Conservation (phyloP, 331 rosid species). For the Prunus yedoensis region DNA sequence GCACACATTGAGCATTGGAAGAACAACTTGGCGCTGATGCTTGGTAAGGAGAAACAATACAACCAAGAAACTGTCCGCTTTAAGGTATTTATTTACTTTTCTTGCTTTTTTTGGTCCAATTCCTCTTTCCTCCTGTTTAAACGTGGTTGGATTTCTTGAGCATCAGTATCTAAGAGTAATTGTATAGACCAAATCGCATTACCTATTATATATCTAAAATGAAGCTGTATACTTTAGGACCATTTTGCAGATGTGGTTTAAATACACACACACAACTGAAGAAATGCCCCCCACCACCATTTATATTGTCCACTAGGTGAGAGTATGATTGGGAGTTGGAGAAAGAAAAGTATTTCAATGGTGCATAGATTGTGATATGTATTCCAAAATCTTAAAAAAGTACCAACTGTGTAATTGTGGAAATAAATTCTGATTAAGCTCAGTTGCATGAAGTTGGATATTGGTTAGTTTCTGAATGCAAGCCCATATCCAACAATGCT, state of each 20-base stretch:
- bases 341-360: not conserved
- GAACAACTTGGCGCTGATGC: slow-evolving; percentile 78
- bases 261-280: no score
- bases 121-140: no score
- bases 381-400: not conserved
- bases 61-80: slow-evolving; percentile 78
- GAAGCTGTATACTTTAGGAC: not conserved
- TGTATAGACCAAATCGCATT: not conserved
- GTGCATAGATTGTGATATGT: not conserved
- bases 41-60: slow-evolving; percentile 91
- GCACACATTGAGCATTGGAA: slow-evolving; percentile 82
- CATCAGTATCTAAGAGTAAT: not conserved
- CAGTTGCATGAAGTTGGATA: not conserved
- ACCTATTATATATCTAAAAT: not conserved
- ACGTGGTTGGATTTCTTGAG: not conserved
- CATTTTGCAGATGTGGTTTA: not conserved
- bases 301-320: not conserved
- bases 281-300: not conserved
- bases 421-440: not conserved
- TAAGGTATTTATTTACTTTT: slow-evolving; percentile 47
- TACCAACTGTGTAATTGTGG: not conserved
- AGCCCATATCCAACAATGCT: not conserved
- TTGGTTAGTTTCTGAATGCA: not conserved
- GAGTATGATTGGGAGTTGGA: not conserved
- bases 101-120: not conserved